Evolutionary conservation across 257 asterid species (phyloP).

Genomic region (Solanum appendiculatum): DNA sequence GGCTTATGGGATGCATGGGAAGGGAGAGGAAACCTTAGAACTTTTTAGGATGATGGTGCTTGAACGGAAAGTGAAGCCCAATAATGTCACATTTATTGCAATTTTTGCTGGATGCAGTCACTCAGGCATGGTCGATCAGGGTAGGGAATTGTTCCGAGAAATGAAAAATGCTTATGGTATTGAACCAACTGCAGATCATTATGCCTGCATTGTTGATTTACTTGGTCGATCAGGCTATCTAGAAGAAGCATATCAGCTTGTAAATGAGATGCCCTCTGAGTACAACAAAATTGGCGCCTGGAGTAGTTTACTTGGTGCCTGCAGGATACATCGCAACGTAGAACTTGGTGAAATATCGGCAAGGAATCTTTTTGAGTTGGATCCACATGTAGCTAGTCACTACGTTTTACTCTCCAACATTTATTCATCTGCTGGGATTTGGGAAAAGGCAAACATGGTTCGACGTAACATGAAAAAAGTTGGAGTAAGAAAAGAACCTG

Average conservation of each 20-base stretch:
- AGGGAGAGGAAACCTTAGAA: slow-evolving; percentile 50
- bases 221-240: slow-evolving; percentile 82
- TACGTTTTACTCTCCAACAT: slow-evolving; percentile 69
- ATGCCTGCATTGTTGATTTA: slow-evolving; percentile 71
- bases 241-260: slow-evolving; percentile 50
- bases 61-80: slow-evolving; percentile 46
- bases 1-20: slow-evolving; percentile 94
- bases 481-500: slow-evolving; percentile 78
- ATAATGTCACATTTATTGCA: slow-evolving; percentile 61
- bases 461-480: slow-evolving; percentile 53
- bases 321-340: slow-evolving; percentile 59
- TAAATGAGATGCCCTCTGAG: slow-evolving; percentile 40
- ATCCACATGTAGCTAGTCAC: slow-evolving; percentile 81
- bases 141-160: slow-evolving; percentile 41
- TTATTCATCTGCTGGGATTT: slow-evolving; percentile 61
- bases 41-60: slow-evolving; percentile 42
- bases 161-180: slow-evolving; percentile 46
- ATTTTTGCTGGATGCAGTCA: slow-evolving; percentile 80
- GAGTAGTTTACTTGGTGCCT: slow-evolving; percentile 85
- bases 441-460: slow-evolving; percentile 59
- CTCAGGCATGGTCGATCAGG: slow-evolving; percentile 75
- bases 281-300: slow-evolving; percentile 54
- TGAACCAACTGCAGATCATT: slow-evolving; percentile 69
- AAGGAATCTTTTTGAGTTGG: slow-evolving; percentile 44
- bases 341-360: slow-evolving; percentile 71